Evolutionary conservation across 2,329 filamentous ascomycete species (phyloP).

Genomic region (Botrytis paeoniae): DNA sequence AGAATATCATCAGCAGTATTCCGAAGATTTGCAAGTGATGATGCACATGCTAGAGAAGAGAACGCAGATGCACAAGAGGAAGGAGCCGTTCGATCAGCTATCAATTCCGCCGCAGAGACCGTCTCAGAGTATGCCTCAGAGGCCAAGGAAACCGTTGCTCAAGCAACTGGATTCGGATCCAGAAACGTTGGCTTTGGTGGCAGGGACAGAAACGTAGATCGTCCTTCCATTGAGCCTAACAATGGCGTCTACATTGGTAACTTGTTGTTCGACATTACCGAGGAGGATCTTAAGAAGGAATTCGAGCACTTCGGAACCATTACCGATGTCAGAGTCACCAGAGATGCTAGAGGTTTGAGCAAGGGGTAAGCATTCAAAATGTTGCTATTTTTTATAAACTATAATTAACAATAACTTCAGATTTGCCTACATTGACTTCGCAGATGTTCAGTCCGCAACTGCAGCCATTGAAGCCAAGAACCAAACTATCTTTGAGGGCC

Average conservation of each 20-base stretch:
- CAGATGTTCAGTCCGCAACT: slow-evolving; percentile 49
- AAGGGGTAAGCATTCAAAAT: slow-evolving; percentile 56
- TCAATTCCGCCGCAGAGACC: slow-evolving; percentile 28
- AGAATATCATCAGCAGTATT: slow-evolving; percentile 40
- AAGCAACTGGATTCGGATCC: slow-evolving; percentile 19
- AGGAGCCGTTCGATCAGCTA: slow-evolving; percentile 30
- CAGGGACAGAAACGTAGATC: background rate
- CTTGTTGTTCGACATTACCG: slow-evolving; percentile 65
- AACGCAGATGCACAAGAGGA: slow-evolving; percentile 27
- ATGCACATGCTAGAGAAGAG: slow-evolving; percentile 32
- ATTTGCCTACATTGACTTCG: slow-evolving; percentile 65
- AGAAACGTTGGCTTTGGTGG: background rate
- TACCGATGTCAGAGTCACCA: slow-evolving; percentile 51
- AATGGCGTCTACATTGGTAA: slow-evolving; percentile 63
- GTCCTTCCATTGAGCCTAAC: slow-evolving; percentile 15
- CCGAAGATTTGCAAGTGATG: slow-evolving; percentile 48
- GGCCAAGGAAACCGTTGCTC: slow-evolving; percentile 19
- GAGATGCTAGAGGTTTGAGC: slow-evolving; percentile 61
- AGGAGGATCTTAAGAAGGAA: slow-evolving; percentile 55
- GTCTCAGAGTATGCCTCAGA: slow-evolving; percentile 14
- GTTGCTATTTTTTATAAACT: slow-evolving; percentile 10
- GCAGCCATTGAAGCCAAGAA: slow-evolving; percentile 57
- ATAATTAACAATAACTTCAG: slow-evolving; percentile 40
- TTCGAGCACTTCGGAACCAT: slow-evolving; percentile 58
- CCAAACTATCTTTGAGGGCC: slow-evolving; percentile 60